These are phyloP conservation scores for Candida pini DNA, from an alignment of 805 yeast genomes.

Conservation along the genomic window DNA sequence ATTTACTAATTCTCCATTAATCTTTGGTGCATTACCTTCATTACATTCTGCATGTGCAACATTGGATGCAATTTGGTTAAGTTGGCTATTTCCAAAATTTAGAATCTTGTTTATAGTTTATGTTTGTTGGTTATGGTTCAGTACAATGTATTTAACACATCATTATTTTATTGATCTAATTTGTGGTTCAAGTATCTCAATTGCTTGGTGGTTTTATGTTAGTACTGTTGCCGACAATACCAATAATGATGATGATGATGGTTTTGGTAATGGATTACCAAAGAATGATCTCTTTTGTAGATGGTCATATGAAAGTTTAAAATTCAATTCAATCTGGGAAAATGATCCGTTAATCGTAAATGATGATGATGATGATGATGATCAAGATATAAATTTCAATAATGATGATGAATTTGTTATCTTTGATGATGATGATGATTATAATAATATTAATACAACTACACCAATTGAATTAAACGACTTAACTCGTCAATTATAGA, in stretches of 20 bases:
- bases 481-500: not conserved
- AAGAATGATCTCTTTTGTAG: constrained; percentile 12
- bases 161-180: constrained; percentile 92
- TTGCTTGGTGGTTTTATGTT: constrained; percentile 54
- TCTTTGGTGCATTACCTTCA: constrained; percentile 76
- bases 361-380: not conserved
- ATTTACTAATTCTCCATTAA: constrained; percentile 81
- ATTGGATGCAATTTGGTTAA: constrained; percentile 84
- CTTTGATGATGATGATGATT: constrained; percentile 12
- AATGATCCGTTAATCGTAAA: constrained; percentile 18
- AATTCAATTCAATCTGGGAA: constrained; percentile 5
- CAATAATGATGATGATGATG: not conserved
- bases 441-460: constrained; percentile 7
- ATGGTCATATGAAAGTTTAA: constrained; percentile 17
- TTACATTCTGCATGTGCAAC: constrained; percentile 93
- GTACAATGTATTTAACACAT: constrained; percentile 95
- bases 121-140: constrained; percentile 97
- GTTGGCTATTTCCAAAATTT: constrained; percentile 72
- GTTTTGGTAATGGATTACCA: constrained; percentile 11
- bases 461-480: constrained; percentile 1
- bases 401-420: constrained; percentile 11
- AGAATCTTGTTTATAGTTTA: constrained; percentile 65
- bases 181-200: constrained; percentile 86
- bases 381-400: not conserved
- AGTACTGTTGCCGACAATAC: constrained; percentile 45